Evolutionary conservation across 1,284 basidiomycete species (phyloP), one percentile per base, ranked within the genome.

Genomic region (Rhizoctonia solani): DNA sequence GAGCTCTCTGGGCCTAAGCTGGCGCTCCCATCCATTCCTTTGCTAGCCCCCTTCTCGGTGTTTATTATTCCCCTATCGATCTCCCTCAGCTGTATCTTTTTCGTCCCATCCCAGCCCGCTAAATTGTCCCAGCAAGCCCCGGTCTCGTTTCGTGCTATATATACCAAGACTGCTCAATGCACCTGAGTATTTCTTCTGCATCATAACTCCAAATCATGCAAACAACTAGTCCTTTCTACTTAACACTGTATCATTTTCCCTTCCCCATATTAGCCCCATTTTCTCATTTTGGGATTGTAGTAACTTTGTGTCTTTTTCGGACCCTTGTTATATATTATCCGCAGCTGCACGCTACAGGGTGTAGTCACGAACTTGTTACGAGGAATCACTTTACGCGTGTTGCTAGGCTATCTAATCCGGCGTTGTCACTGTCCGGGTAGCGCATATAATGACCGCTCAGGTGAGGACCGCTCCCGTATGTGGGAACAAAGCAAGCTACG

Each of bases 241-340:
- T 27, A 46, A 32, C 21, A 52, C 49, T 52, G 49, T 52, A 46
- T 46, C 21, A 46, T 5, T 21, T 39, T 16, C 6, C 49, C 27
- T 27, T 52, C 52, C 21, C 32, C 34, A 41, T 41, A 19, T 37
- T 39, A 49, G 47, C 32, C 47, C 47, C 42, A 19, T 16, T 21
- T 49, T 30, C 23, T 23, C 25, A 47, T 52, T 49, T 63, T 63
- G 59, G 59, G 59, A 63, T 46, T 63, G 59, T 63, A 59, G 14
- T 63, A 50, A 63, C 32, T 39, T 30, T 21, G 37, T 8, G n/a
- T n/a, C n/a, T n/a, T n/a, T n/a, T n/a, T n/a, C n/a, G 44, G 44
- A 46, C 44, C 44, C 44, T 21, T 14, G n/a, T 46, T 46, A 21
- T 39, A 8, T 8, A 39, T 16, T 21, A 46, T 11, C 19, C 44